Conservation (phyloP, 1,139 yeast genomes). For the Pichia sp. region DNA sequence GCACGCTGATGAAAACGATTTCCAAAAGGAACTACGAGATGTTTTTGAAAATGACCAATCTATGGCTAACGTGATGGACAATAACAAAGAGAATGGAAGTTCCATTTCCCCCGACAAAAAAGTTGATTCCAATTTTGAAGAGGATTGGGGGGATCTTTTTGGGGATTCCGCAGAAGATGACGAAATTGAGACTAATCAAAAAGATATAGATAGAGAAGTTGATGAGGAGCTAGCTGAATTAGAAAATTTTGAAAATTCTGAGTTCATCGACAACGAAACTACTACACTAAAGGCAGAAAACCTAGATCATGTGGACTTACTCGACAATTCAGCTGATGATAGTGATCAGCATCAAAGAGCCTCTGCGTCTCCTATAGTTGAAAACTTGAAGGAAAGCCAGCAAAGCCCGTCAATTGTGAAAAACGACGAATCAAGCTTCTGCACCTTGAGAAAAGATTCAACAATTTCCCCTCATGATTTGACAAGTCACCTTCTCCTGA, state of each 20-base stretch:
- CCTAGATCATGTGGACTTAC: not conserved
- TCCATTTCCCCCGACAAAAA: conserved; percentile 6
- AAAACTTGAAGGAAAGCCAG: not conserved
- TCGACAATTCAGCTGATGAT: not conserved
- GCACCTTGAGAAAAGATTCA: not conserved
- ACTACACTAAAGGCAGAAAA: not conserved
- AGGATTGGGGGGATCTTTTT: conserved; percentile 21
- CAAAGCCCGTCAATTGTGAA: not conserved
- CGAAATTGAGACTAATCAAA: conserved; percentile 1
- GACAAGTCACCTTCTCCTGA: not conserved
- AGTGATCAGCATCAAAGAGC: conserved; percentile 34
- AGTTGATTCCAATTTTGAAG: conserved; percentile 10
- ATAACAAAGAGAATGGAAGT: conserved; percentile 9
- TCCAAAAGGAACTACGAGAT: conserved; percentile 9
- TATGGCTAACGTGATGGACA: conserved; percentile 2
- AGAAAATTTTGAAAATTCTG: conserved; percentile 20
- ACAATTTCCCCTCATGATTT: not conserved
- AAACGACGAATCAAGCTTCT: not conserved
- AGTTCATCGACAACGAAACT: not conserved
- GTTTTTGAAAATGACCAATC: conserved; percentile 16
- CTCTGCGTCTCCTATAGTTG: conserved; percentile 8
- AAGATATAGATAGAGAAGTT: conserved; percentile 9
- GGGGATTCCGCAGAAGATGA: conserved; percentile 15
- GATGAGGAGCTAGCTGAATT: not conserved
- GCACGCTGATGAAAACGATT: not conserved